A percentile compares a stretch with the other conserved stretches of the same genome.
Conservation (phyloP, 768 basidiomycete species). For the Phaeotremella fagi region DNA sequence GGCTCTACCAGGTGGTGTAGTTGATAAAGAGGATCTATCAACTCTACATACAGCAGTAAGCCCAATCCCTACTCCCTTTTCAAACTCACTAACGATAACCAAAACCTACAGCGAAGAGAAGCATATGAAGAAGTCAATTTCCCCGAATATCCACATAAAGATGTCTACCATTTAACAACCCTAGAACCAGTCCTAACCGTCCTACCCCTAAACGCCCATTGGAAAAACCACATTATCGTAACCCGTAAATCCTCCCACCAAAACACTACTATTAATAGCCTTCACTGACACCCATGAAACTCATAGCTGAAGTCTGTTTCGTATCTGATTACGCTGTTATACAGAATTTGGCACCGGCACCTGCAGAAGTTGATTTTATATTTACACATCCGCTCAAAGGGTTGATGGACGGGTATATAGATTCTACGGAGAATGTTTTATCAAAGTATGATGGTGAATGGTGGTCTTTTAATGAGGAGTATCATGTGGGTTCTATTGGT, state of each 20-base stretch:
- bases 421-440: constrained; percentile 58
- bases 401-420: constrained; percentile 53
- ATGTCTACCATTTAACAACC: constrained; percentile 59
- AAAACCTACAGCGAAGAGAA: constrained; percentile 62
- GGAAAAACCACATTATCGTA: constrained; percentile 54
- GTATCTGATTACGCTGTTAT: constrained; percentile 59
- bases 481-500: constrained; percentile 57
- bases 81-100: constrained; percentile 1
- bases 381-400: constrained; percentile 73
- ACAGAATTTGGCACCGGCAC: constrained; percentile 55
- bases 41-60: constrained; percentile 71
- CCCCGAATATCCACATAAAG: constrained; percentile 55
- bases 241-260: constrained; percentile 51
- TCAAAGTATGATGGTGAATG: constrained; percentile 60
- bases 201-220: constrained; percentile 33
- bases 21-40: constrained; percentile 62
- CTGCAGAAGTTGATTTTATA: constrained; percentile 67
- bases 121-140: constrained; percentile 79
- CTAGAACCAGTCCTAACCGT: constrained; percentile 55
- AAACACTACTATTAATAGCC: not conserved
- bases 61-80: constrained; percentile 3
- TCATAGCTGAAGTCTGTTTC: constrained; percentile 62
- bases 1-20: constrained; percentile 76
- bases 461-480: constrained; percentile 73
- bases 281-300: no score